phyloP scores from a whole-genome alignment of 352 stramenopile species.

The Globisporangium viniferum region DNA sequence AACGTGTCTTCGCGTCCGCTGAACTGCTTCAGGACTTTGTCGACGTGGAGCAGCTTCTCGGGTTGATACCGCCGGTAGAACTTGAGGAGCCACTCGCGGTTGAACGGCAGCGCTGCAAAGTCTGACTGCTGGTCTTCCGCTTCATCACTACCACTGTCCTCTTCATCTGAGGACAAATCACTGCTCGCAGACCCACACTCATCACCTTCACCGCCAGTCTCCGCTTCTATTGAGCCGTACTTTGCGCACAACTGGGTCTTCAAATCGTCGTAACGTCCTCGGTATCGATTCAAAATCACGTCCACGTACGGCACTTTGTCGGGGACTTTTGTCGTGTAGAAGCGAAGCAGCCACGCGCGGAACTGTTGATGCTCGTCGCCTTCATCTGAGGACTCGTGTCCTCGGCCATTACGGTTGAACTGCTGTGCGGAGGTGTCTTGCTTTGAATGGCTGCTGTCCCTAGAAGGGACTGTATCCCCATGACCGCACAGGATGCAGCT shows the following conservation, averaged over 20 bases:
- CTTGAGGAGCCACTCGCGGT: constrained; percentile 45
- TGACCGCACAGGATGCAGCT: constrained; percentile 7
- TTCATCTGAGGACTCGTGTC: constrained; percentile 15
- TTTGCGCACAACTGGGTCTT: constrained; percentile 49
- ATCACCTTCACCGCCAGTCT: background rate
- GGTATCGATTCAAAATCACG: constrained; percentile 54
- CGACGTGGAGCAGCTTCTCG: constrained; percentile 40
- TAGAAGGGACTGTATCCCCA: constrained; percentile 1
- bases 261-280: constrained; percentile 50
- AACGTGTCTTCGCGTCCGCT: constrained; percentile 58
- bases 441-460: background rate
- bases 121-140: background rate
- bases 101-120: constrained; percentile 25
- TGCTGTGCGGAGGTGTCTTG: background rate
- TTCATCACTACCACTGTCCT: constrained; percentile 6
- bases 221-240: constrained; percentile 32
- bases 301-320: constrained; percentile 56
- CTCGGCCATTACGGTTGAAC: background rate
- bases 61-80: constrained; percentile 60
- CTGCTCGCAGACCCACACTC: background rate
- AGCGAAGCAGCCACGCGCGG: constrained; percentile 42
- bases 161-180: constrained; percentile 19
- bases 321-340: constrained; percentile 43
- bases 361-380: constrained; percentile 30
- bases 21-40: constrained; percentile 60